phyloP scores from a whole-genome alignment of 1,284 basidiomycete genomes.

The Rhodotorula sp. region DNA sequence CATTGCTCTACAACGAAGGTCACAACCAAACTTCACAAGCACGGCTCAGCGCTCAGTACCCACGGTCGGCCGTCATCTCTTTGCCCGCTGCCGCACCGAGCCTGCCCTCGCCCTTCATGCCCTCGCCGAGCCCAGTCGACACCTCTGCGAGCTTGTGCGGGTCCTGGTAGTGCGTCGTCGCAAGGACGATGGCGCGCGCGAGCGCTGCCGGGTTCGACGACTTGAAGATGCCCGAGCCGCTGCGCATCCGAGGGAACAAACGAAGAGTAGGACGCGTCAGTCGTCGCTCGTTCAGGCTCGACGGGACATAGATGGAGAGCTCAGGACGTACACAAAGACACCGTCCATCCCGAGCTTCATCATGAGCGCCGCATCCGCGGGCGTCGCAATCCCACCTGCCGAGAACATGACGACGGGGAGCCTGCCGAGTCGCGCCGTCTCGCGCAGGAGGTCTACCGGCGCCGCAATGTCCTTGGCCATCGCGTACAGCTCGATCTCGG shows the following conservation, averaged over 20 bases:
- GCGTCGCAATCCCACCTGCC: constrained; percentile 91
- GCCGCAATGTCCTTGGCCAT: constrained; percentile 92
- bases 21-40: no score
- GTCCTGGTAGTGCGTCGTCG: constrained; percentile 96
- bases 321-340: constrained; percentile 61
- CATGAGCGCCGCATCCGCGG: constrained; percentile 97
- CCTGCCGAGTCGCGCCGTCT: constrained; percentile 88
- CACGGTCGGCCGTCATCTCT: constrained; percentile 39
- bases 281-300: neutral
- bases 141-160: constrained; percentile 77
- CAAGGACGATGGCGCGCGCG: constrained; percentile 95
- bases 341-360: constrained; percentile 99
- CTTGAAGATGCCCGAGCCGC: constrained; percentile 92
- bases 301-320: no score
- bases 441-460: constrained; percentile 96
- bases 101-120: constrained; percentile 44
- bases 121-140: constrained; percentile 42
- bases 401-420: constrained; percentile 75
- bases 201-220: constrained; percentile 92
- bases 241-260: constrained; percentile 57
- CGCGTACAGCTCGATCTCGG: constrained; percentile 91
- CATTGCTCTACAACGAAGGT: no score
- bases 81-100: constrained; percentile 25
- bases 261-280: constrained; percentile 48
- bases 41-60: constrained; percentile 14